Base-by-base conservation (phyloP, 2,329 filamentous ascomycete species). In the Neofusicoccum sp. region DNA sequence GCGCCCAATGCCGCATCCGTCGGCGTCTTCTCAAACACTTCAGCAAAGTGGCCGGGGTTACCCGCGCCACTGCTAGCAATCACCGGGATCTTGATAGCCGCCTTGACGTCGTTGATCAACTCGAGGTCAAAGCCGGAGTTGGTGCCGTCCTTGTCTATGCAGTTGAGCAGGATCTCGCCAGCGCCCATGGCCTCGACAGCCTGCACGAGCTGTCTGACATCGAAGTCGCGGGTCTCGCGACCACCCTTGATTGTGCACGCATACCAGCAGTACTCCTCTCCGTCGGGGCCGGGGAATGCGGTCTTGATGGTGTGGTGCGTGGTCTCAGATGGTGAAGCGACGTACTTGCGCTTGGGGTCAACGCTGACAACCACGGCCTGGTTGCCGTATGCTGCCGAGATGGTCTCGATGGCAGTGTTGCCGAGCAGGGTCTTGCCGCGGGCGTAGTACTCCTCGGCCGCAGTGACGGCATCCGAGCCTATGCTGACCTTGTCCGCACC, bases 401-500 rank as follows among this genome's bases (percentile, higher is more conserved):
- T 99, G 65, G 91, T 90, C 80, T 99, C 96, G 70, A 99, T 97
- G 60, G 95, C 92, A 0, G 93, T 97, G 69, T 84, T 89, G 40
- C 93, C 93, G 20, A 84, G 86, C 36, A 96, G 80, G 60, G 83
- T 86, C 66, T 84, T 81, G 28, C 88, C 89, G 9, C 82, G 80
- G 8, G 84, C 82, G 75, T 93, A 91, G 80, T 96, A 99, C 69
- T 93, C 89, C 75, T 98, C 93, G 0, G 95, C 95, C 33, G 95
- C 95, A 45, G 87, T 83, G 28, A 99, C 96, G 60, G 95, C 95
- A 74, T 99, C 95, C 6, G 90, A 96, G 8, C 95, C 95, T 70
- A 99, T 96, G 54, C 90, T 96, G 60, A 99, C 93, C 78, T 99
- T 99, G 80, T 99, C 95, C 28, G 95, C 95, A 63, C 95, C 95